phyloP scores from a whole-genome alignment of 257 asterid genomes.

The Solanum chiquidenum region DNA sequence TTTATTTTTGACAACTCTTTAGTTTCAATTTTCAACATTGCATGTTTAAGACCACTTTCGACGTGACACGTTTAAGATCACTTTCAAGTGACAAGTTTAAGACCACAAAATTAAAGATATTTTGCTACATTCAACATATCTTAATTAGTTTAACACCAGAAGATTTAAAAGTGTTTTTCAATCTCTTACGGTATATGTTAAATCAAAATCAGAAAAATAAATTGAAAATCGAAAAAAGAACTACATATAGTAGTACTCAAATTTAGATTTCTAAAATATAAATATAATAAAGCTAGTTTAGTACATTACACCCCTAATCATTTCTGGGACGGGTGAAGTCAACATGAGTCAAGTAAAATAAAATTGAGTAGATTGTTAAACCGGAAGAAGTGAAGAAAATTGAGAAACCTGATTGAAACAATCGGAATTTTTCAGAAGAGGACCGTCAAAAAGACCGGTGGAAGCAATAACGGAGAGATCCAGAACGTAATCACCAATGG shows the following conservation, averaged over 20 bases:
- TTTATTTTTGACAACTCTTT: not conserved
- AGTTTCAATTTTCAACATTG: not conserved
- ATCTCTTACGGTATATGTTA: too few relatives aligned
- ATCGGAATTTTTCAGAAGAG: conserved; percentile 41
- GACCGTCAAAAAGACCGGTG: conserved; percentile 75
- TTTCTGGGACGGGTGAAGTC: not conserved
- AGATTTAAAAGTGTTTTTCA: too few relatives aligned
- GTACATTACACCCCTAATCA: not conserved
- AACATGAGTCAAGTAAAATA: too few relatives aligned
- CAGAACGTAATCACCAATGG: conserved; percentile 67
- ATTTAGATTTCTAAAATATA: not conserved
- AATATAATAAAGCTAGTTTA: not conserved
- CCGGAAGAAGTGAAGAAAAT: not conserved
- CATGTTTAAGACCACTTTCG: not conserved
- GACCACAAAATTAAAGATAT: too few relatives aligned
- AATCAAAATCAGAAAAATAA: too few relatives aligned
- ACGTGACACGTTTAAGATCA: not conserved
- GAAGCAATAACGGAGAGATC: conserved; percentile 58
- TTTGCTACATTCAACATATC: not conserved
- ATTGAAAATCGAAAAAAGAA: accelerated
- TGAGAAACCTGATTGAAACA: conserved; percentile 62
- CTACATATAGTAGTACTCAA: too few relatives aligned
- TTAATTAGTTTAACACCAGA: too few relatives aligned
- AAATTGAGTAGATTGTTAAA: not conserved
- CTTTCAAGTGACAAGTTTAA: too few relatives aligned